Percentiles rank a stretch among this genome's conserved stretches.
These are phyloP conservation scores for Byssothecium circinans DNA, from an alignment of 2,329 filamentous ascomycete species.

Conservation along the genomic window DNA sequence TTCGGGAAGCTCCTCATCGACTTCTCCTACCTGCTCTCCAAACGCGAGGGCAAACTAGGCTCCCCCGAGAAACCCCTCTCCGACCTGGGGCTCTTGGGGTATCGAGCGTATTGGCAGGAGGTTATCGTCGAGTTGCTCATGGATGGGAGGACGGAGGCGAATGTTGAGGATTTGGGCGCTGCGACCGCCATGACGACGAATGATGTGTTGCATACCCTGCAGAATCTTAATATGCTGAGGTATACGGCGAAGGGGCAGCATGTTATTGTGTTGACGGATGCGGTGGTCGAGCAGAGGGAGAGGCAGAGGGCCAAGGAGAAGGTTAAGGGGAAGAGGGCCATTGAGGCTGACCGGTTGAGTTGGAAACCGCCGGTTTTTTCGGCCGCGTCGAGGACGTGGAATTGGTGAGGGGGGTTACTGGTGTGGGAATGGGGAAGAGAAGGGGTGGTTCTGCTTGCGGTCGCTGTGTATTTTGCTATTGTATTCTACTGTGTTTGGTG, in stretches of 20 bases:
- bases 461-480: too few relatives aligned
- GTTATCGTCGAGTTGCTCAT: constrained; percentile 87
- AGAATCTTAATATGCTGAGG: constrained; percentile 90
- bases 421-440: neutral
- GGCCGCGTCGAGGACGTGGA: constrained; percentile 88
- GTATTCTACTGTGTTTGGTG: too few relatives aligned
- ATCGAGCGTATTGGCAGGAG: constrained; percentile 97
- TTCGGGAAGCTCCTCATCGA: constrained; percentile 93
- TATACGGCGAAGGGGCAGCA: constrained; percentile 91
- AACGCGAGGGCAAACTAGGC: constrained; percentile 91
- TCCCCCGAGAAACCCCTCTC: constrained; percentile 96
- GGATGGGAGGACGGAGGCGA: constrained; percentile 68
- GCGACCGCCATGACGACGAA: constrained; percentile 93
- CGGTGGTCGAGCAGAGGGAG: constrained; percentile 69
- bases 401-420: constrained; percentile 63
- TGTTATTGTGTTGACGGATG: constrained; percentile 88
- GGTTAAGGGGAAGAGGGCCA: constrained; percentile 72
- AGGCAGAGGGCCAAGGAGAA: constrained; percentile 79
- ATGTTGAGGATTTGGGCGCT: constrained; percentile 80
- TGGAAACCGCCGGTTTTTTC: constrained; percentile 98
- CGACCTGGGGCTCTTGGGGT: constrained; percentile 88
- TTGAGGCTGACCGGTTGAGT: constrained; percentile 77
- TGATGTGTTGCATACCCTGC: constrained; percentile 92
- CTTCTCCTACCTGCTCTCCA: constrained; percentile 95
- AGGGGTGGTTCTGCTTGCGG: too few relatives aligned